Evolutionary conservation across 768 basidiomycete species (phyloP), one percentile per base, ranked within the genome.

Genomic region (Russula vinacea): DNA sequence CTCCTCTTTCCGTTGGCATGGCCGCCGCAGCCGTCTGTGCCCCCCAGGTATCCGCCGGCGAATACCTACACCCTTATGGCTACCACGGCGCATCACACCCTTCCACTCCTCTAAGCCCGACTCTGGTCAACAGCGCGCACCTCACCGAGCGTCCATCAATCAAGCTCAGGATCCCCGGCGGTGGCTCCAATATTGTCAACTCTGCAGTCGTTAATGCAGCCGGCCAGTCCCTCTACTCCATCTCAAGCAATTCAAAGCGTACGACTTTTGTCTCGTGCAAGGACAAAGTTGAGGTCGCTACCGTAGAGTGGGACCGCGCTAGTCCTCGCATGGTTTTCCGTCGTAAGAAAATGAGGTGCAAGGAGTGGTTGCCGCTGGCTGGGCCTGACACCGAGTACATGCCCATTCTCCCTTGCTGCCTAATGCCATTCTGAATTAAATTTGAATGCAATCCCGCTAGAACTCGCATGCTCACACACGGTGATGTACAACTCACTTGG

Each of bases 11-110:
- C 29, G 24, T 39, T n/a, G 52, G 19, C 45, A 64, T 64, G 63
- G 53, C 37, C 17, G 5, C 52, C 33, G n/a, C 58, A 24, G 37
- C 62, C 44, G 35, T 55, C 45, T 24, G 49, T 26, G 5, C 58
- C n/a, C 32, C 52, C 8, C 58, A 39, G 53, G 63, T 60, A 64
- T 64, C 37, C 39, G 63, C 63, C 32, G 63, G 63, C 63, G 63
- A 49, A 60, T 55, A 56, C 53, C 45, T 29, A 47, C 54, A n/a
- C 26, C n/a, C 32, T 29, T 6, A 60, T 19, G 26, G 1, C 17
- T 4, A 50, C 47, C 26, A 3, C 8, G 8, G 3, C 24, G 42
- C 16, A 7, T 44, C 40, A 35, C 39, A 22, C 8, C 52, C 53
- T 35, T 47, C 11, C 8, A 35, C 29, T 52, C 39, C 54, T 17